Conservation (phyloP, 179 eudicot species). For the Carnegiea gigantea region DNA sequence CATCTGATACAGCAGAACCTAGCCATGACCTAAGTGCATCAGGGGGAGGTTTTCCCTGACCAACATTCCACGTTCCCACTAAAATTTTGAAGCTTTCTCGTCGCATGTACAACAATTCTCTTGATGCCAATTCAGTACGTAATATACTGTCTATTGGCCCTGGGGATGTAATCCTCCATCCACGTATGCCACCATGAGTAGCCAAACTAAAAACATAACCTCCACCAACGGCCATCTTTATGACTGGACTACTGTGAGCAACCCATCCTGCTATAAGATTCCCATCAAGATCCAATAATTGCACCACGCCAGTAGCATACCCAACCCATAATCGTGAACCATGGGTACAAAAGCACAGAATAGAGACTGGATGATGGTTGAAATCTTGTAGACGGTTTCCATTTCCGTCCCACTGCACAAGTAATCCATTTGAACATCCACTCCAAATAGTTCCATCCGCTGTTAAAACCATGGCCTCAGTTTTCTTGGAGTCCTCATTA, state of each 20-base stretch:
- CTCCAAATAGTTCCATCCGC: conserved; percentile 86
- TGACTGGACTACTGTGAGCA: conserved; percentile 84
- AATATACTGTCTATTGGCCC: conserved; percentile 75
- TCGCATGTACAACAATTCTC: conserved; percentile 64
- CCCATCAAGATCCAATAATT: conserved; percentile 83
- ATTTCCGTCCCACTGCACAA: conserved; percentile 89
- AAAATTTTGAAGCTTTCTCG: conserved; percentile 64
- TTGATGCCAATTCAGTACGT: conserved; percentile 60
- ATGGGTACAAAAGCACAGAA: conserved; percentile 79
- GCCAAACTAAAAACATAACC: conserved; percentile 82
- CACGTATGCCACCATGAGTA: conserved; percentile 97
- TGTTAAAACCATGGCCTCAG: conserved; percentile 76
- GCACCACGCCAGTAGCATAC: conserved; percentile 83
- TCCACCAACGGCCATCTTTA: conserved; percentile 73
- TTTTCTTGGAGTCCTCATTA: conserved; percentile 76
- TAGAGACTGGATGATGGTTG: conserved; percentile 62
- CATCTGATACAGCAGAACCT: conserved; percentile 70
- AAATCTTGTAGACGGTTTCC: conserved; percentile 84
- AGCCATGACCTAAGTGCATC: conserved; percentile 83
- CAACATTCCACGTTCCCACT: conserved; percentile 99
- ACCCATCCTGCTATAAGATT: conserved; percentile 77
- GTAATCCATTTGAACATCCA: conserved; percentile 80
- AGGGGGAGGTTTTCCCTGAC: conserved; percentile 84
- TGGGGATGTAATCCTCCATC: conserved; percentile 85
- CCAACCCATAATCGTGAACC: conserved; percentile 91